Evolutionary conservation across 2,329 filamentous ascomycete species (phyloP).

Genomic region (Neonectria coccinea): DNA sequence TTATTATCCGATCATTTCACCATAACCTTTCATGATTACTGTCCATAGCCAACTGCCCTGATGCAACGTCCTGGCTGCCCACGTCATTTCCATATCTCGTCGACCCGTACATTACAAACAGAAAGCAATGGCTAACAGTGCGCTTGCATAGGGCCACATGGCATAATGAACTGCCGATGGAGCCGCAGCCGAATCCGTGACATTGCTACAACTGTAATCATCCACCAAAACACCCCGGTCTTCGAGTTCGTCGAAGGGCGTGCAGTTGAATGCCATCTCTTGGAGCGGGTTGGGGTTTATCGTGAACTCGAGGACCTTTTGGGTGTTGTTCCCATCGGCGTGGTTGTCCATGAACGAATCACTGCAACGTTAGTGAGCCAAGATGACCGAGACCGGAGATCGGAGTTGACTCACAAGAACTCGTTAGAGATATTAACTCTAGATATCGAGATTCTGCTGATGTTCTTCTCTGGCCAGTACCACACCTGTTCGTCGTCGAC

Average conservation of each 20-base stretch:
- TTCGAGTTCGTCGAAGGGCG: slow-evolving; percentile 28
- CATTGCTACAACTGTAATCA: slow-evolving; percentile 22
- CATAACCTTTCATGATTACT: not conserved
- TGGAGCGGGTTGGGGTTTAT: slow-evolving; percentile 2
- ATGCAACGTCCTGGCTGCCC: not conserved
- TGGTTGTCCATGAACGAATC: slow-evolving; percentile 29
- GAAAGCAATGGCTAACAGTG: not conserved
- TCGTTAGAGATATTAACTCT: slow-evolving; percentile 20
- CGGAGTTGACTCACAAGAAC: slow-evolving; percentile 29
- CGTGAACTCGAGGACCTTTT: slow-evolving; percentile 25
- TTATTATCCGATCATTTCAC: not conserved
- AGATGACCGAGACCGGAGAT: not conserved
- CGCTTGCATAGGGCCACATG: slow-evolving; percentile 14
- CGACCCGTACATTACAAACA: not conserved
- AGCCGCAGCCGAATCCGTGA: slow-evolving; percentile 9
- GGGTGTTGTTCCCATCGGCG: slow-evolving; percentile 19
- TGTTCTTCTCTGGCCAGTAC: slow-evolving; percentile 32
- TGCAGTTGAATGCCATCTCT: slow-evolving; percentile 27
- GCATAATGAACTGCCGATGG: not conserved
- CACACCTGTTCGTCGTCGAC: slow-evolving; percentile 24
- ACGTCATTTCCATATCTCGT: not conserved
- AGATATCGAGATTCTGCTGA: slow-evolving; percentile 20
- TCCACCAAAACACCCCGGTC: slow-evolving; percentile 20
- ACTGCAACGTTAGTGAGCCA: slow-evolving; percentile 3
- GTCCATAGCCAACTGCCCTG: not conserved